phyloP scores from a whole-genome alignment of 1,284 basidiomycete genomes.

The Inonotus hispidus region DNA sequence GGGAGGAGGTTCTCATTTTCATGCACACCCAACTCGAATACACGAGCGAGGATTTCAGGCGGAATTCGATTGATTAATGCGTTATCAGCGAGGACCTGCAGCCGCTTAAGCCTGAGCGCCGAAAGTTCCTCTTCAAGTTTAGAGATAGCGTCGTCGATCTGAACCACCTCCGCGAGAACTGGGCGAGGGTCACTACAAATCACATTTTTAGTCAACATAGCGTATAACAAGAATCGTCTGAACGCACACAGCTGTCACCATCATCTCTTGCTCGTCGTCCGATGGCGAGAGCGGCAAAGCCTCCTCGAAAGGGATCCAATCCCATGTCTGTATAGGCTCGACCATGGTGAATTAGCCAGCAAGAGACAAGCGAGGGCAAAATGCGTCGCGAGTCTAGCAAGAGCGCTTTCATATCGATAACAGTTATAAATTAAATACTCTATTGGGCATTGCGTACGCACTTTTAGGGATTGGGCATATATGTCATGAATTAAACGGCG shows the following conservation, averaged over 20 bases:
- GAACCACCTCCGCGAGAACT: constrained; percentile 23
- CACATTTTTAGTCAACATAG: not conserved
- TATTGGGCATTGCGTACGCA: not conserved
- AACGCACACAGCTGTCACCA: not conserved
- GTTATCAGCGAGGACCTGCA: constrained; percentile 24
- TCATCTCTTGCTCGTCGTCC: constrained; percentile 6
- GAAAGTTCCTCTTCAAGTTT: constrained; percentile 26
- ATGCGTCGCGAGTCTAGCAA: not conserved
- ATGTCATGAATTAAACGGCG: not conserved
- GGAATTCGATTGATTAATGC: constrained; percentile 30
- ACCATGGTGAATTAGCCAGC: not conserved
- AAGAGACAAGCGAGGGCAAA: not conserved
- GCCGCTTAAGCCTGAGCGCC: constrained; percentile 22
- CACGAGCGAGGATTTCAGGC: constrained; percentile 30
- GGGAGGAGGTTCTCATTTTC: constrained; percentile 25
- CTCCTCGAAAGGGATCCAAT: constrained; percentile 17
- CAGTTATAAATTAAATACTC: not conserved
- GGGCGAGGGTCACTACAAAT: constrained; percentile 24
- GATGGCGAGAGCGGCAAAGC: not conserved
- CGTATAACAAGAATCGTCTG: not conserved
- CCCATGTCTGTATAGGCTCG: constrained; percentile 9
- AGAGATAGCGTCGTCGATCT: constrained; percentile 26
- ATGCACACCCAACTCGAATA: constrained; percentile 32
- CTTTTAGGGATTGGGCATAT: constrained; percentile 10
- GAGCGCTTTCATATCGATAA: not conserved